Percentiles rank a stretch among this genome's conserved stretches.
phyloP scores from a whole-genome alignment of 2,329 filamentous ascomycete genomes.

The Botrytis deweyae region DNA sequence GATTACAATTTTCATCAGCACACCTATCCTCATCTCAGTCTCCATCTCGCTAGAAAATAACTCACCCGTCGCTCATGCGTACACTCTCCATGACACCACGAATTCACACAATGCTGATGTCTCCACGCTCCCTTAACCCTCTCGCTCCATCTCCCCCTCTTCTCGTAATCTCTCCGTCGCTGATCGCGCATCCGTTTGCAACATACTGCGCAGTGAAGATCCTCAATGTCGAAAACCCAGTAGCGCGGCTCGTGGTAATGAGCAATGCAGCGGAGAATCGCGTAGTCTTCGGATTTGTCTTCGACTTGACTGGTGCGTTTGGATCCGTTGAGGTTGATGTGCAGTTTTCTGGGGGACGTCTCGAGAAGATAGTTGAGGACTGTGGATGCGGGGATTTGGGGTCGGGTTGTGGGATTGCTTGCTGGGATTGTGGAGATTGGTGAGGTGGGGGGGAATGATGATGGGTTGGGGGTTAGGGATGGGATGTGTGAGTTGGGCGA shows the following conservation, averaged over 20 bases:
- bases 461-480: background rate
- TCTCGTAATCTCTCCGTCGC: background rate
- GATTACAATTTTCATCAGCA: fast-evolving
- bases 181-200: slow-evolving; percentile 7
- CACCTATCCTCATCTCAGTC: no score
- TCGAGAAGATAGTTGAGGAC: background rate
- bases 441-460: background rate
- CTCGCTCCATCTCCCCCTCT: background rate
- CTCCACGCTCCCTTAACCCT: background rate
- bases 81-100: background rate
- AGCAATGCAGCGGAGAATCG: background rate
- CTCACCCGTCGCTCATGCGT: background rate
- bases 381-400: background rate
- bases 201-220: slow-evolving; percentile 18
- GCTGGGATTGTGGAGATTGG: background rate
- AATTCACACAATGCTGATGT: slow-evolving; percentile 22
- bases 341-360: background rate
- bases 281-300: slow-evolving; percentile 10
- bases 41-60: background rate
- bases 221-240: slow-evolving; percentile 20
- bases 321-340: slow-evolving; percentile 8
- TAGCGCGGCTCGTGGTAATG: background rate
- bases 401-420: background rate
- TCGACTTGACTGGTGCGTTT: slow-evolving; percentile 7
- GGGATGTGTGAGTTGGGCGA: background rate